phyloP scores from a whole-genome alignment of 2,329 filamentous ascomycete species.

The Colletotrichum spaethianum region DNA sequence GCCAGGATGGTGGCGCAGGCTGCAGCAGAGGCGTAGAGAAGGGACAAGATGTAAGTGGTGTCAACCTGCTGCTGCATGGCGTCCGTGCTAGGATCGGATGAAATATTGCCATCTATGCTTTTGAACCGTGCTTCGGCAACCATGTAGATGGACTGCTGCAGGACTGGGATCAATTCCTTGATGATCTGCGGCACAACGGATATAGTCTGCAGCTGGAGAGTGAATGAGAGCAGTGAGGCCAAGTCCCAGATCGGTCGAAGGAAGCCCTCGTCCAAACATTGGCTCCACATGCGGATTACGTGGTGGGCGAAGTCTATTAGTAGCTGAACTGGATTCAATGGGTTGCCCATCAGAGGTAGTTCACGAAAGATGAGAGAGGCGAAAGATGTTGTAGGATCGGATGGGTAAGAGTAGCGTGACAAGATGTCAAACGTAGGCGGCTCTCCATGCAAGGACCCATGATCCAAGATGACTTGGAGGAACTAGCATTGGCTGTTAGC shows the following conservation, averaged over 20 bases:
- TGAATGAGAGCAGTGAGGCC: constrained; percentile 74
- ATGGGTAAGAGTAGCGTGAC: constrained; percentile 75
- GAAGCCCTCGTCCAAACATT: constrained; percentile 75
- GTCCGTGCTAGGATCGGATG: constrained; percentile 43
- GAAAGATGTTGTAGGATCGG: constrained; percentile 72
- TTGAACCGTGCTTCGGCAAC: constrained; percentile 71
- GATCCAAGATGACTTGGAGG: constrained; percentile 75
- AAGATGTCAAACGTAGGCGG: constrained; percentile 78
- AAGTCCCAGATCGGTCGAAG: constrained; percentile 76
- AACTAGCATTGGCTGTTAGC: constrained; percentile 59
- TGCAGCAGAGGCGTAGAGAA: constrained; percentile 75
- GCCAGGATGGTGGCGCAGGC: constrained; percentile 65
- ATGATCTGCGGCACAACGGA: constrained; percentile 73
- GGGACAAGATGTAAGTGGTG: constrained; percentile 72
- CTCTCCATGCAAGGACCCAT: constrained; percentile 67
- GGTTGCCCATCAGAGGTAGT: constrained; percentile 70
- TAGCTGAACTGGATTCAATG: constrained; percentile 65
- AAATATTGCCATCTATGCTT: constrained; percentile 63
- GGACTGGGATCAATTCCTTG: constrained; percentile 67
- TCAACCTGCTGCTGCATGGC: constrained; percentile 70
- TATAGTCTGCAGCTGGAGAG: constrained; percentile 73
- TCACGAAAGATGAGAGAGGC: constrained; percentile 78
- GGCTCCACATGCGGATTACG: constrained; percentile 77
- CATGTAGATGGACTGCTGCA: constrained; percentile 72
- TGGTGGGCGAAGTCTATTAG: constrained; percentile 75